These are phyloP conservation scores for Vitis hybrid DNA, from an alignment of 177 flowering plant genomes.

Conservation along the genomic window DNA sequence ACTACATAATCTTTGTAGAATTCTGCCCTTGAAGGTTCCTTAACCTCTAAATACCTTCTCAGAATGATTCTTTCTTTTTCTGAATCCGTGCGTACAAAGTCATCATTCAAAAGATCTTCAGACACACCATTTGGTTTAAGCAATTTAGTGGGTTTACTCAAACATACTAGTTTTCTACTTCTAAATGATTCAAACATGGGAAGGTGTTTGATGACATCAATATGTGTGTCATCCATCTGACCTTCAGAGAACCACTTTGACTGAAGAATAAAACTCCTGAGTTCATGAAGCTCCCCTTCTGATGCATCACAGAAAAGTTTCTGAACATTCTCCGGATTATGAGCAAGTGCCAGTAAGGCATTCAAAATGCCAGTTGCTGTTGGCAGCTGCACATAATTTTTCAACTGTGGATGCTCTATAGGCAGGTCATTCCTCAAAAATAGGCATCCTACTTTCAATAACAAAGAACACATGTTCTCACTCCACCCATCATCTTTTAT, in stretches of 20 bases:
- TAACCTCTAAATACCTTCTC: constrained; percentile 49
- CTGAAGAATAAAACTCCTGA: constrained; percentile 88
- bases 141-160: constrained; percentile 62
- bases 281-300: constrained; percentile 85
- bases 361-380: constrained; percentile 77
- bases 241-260: constrained; percentile 83
- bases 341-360: constrained; percentile 69
- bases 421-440: constrained; percentile 67
- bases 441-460: constrained; percentile 73
- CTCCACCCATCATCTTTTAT: constrained; percentile 91
- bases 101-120: constrained; percentile 76
- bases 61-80: constrained; percentile 70
- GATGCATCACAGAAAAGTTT: constrained; percentile 57
- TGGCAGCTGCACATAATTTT: constrained; percentile 72
- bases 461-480: constrained; percentile 84
- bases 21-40: constrained; percentile 71
- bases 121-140: constrained; percentile 70
- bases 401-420: constrained; percentile 76
- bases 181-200: constrained; percentile 86
- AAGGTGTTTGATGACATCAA: constrained; percentile 58
- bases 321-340: constrained; percentile 41
- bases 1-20: constrained; percentile 76
- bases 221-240: constrained; percentile 49
- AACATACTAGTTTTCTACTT: constrained; percentile 67
- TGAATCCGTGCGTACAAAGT: constrained; percentile 73